phyloP scores from a whole-genome alignment of 768 basidiomycete species.

The Naganishia antarctica region DNA sequence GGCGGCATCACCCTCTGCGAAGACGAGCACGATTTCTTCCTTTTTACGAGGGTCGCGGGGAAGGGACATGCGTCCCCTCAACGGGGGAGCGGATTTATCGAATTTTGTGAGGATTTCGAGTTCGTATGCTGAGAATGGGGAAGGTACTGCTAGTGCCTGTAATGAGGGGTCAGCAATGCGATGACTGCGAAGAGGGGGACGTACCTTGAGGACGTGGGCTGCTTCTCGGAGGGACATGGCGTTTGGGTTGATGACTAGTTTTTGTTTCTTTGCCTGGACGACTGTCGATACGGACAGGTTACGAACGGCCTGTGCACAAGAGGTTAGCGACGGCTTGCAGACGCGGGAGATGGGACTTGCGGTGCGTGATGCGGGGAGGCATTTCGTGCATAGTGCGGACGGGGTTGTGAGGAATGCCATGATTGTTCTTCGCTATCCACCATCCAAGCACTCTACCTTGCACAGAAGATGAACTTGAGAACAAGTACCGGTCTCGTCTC shows the following conservation, averaged over 20 bases:
- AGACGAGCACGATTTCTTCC: conserved; percentile 75
- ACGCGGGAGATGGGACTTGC: background rate
- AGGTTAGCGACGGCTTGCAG: too few species aligned
- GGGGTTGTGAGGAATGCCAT: conserved; percentile 4
- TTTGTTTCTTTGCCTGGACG: conserved; percentile 30
- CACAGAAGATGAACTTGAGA: background rate
- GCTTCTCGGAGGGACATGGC: conserved; percentile 46
- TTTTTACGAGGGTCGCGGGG: conserved; percentile 68
- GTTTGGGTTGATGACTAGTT: conserved; percentile 38
- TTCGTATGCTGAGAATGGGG: conserved; percentile 71
- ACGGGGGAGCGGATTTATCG: conserved; percentile 71
- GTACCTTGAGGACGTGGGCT: conserved; percentile 43
- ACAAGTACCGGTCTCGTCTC: background rate
- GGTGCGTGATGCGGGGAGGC: background rate
- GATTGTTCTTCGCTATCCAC: too few species aligned
- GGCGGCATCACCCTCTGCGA: conserved; percentile 76
- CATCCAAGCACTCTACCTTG: too few species aligned
- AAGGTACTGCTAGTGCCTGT: conserved; percentile 77
- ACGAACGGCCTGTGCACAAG: too few species aligned
- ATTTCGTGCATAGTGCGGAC: conserved; percentile 4
- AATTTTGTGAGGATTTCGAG: conserved; percentile 73
- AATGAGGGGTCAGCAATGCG: background rate
- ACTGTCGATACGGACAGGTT: background rate
- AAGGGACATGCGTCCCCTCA: conserved; percentile 81
- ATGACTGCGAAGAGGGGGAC: background rate